Percentiles rank a stretch among this genome's conserved stretches.
phyloP scores from a whole-genome alignment of 139 green algal species.

The Eudorina sp. region DNA sequence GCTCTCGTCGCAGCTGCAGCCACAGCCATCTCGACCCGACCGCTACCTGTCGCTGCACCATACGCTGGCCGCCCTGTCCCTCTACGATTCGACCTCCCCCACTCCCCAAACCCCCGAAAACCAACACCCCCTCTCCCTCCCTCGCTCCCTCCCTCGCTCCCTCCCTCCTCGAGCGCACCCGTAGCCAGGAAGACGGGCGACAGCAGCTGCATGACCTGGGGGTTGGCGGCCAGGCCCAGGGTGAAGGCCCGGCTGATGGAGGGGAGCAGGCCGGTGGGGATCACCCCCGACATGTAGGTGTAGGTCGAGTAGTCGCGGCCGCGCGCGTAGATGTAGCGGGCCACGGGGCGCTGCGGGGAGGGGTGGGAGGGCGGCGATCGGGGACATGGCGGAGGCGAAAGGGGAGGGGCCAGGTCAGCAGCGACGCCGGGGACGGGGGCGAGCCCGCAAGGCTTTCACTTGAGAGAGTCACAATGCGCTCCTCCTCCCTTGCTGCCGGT shows the following conservation, averaged over 20 bases:
- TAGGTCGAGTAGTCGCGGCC: conserved; percentile 43
- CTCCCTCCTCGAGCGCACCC: neutral
- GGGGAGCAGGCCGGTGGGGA: neutral
- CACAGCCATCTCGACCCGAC: too few relatives aligned
- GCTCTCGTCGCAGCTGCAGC: too few relatives aligned
- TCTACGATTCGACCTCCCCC: neutral
- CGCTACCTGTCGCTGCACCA: too few relatives aligned
- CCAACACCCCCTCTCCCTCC: neutral
- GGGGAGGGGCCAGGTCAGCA: neutral
- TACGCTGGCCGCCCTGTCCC: neutral
- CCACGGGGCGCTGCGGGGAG: neutral
- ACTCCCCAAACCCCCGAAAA: neutral
- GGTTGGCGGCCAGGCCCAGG: neutral
- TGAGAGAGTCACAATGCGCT: neutral
- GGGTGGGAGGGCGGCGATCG: neutral
- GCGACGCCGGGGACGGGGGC: neutral
- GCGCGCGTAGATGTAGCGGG: neutral
- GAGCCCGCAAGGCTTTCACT: neutral
- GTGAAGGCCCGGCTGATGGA: neutral
- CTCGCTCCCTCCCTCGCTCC: neutral
- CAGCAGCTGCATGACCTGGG: neutral
- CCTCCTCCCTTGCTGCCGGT: neutral
- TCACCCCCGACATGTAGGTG: neutral
- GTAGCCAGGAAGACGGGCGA: conserved; percentile 16
- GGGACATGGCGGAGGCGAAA: neutral